Conservation (phyloP, 2,329 filamentous ascomycete genomes). For the Leptographium flavum region DNA sequence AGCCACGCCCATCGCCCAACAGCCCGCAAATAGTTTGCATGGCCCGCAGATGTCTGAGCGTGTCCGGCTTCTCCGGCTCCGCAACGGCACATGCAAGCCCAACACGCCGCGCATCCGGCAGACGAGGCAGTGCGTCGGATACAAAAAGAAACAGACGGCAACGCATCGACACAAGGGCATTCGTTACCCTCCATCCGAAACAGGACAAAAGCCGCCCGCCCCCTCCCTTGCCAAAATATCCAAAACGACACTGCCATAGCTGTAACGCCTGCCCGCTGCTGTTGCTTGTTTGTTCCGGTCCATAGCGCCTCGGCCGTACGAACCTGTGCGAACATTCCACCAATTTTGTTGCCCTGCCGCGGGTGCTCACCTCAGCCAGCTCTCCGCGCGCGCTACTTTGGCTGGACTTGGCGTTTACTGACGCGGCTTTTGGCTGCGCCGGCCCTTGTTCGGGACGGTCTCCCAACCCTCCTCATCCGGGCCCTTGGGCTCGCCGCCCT, state of each 20-base stretch:
- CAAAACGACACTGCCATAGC: background rate
- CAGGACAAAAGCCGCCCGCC: background rate
- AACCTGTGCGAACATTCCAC: background rate
- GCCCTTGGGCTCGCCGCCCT: constrained; percentile 18
- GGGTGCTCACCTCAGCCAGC: background rate
- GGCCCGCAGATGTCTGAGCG: background rate
- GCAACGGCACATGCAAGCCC: background rate
- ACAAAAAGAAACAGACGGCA: background rate
- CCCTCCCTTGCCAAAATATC: constrained; percentile 1
- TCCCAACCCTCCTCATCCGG: constrained; percentile 49
- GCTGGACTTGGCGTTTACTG: background rate
- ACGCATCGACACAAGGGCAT: background rate
- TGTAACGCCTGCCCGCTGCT: background rate
- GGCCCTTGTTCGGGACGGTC: constrained; percentile 32
- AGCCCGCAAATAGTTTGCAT: background rate
- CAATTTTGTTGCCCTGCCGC: background rate
- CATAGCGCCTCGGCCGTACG: background rate
- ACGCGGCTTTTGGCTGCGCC: constrained; percentile 19
- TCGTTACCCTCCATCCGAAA: background rate
- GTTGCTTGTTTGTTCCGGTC: background rate
- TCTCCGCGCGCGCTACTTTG: background rate
- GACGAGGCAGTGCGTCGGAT: background rate
- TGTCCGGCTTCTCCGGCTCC: background rate
- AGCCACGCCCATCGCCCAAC: background rate
- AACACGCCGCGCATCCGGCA: background rate